Conservation (phyloP, 305 asterid species). For the Fraxinus angustifolia region DNA sequence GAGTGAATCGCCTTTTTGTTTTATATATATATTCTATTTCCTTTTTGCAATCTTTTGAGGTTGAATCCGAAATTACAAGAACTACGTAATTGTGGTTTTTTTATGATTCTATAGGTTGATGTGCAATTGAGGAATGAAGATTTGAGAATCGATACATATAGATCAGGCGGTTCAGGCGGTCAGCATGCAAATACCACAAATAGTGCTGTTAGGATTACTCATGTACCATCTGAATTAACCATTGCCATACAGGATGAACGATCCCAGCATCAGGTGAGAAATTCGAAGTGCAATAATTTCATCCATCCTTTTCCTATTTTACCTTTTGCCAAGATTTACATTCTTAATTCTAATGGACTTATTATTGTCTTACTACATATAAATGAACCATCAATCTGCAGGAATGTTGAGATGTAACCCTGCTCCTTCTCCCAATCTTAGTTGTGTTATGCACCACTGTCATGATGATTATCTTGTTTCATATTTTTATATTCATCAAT, state of each 20-base stretch:
- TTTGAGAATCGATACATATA: constrained; percentile 81
- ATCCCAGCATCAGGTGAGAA: constrained; percentile 81
- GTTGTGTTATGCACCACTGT: neutral
- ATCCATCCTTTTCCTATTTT: neutral
- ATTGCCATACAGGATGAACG: constrained; percentile 92
- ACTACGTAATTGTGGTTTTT: constrained; percentile 5
- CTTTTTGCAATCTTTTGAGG: constrained; percentile 2
- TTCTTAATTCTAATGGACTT: neutral
- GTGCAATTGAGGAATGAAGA: constrained; percentile 74
- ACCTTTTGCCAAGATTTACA: constrained; percentile 9
- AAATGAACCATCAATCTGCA: neutral
- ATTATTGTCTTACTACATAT: neutral
- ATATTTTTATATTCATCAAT: neutral
- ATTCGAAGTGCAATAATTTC: neutral
- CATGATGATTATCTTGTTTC: neutral
- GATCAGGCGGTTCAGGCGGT: constrained; percentile 95
- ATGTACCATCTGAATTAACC: constrained; percentile 77
- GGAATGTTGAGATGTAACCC: neutral
- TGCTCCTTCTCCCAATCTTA: neutral
- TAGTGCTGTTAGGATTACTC: constrained; percentile 95
- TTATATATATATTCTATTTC: neutral
- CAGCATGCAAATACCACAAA: constrained; percentile 91
- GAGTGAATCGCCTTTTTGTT: neutral
- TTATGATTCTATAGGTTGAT: constrained; percentile 64
- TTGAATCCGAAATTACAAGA: neutral